A percentile compares a stretch with the other conserved stretches of the same genome.
phyloP scores from a whole-genome alignment of 2,329 filamentous ascomycete species.

The Alternaria rosae region DNA sequence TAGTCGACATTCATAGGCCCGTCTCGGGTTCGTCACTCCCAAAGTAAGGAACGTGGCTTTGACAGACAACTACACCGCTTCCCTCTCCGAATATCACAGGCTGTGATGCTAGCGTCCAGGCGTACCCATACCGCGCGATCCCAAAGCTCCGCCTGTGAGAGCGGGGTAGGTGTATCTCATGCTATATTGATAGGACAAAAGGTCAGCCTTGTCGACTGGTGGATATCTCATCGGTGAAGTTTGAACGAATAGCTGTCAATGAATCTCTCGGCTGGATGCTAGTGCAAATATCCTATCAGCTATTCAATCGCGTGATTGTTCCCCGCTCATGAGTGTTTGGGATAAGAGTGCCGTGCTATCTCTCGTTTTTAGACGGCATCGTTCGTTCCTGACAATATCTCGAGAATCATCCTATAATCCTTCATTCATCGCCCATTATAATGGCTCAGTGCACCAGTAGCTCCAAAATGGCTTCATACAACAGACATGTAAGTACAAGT shows the following conservation, averaged over 20 bases:
- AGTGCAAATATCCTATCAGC: not conserved
- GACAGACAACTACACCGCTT: not conserved
- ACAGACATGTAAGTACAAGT: not conserved
- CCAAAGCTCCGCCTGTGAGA: not conserved
- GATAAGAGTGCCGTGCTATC: not conserved
- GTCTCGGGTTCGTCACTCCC: not conserved
- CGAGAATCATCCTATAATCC: no score
- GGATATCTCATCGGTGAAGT: not conserved
- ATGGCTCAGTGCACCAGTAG: no score
- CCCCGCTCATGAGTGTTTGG: not conserved
- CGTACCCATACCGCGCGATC: rapidly evolving
- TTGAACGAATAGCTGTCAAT: not conserved
- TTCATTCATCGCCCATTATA: no score
- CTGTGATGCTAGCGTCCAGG: rapidly evolving
- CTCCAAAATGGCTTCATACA: not conserved
- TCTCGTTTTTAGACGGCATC: not conserved
- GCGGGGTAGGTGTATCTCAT: not conserved
- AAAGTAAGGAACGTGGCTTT: not conserved
- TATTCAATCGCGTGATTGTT: rapidly evolving
- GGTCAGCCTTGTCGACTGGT: not conserved
- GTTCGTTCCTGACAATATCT: not conserved
- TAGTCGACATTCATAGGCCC: not conserved
- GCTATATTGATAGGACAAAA: not conserved
- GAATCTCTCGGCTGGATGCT: not conserved
- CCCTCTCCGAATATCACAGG: not conserved